Percentiles rank a stretch among this genome's conserved stretches.
phyloP scores from a whole-genome alignment of 164 flowering plant genomes.

The Platanus orientalis region DNA sequence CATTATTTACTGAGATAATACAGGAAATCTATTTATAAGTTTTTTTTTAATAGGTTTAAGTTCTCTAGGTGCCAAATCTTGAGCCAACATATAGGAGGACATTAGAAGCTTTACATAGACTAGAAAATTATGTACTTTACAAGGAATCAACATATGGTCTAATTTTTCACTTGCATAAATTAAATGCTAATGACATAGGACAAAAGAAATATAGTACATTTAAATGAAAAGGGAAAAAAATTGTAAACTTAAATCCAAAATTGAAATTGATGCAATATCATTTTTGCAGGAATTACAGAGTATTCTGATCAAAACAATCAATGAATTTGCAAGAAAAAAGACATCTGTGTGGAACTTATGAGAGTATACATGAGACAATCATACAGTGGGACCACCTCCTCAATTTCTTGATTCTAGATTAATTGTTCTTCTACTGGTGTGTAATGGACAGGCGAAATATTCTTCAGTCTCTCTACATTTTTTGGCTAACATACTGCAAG shows the following conservation, averaged over 20 bases:
- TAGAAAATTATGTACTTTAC: too few relatives aligned
- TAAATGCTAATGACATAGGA: too few relatives aligned
- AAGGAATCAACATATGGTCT: too few relatives aligned
- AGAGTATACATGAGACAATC: conserved; percentile 6
- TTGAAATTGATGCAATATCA: neutral
- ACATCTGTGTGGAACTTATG: neutral
- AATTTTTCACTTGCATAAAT: too few relatives aligned
- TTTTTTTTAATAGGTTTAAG: too few relatives aligned
- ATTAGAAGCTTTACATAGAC: too few relatives aligned
- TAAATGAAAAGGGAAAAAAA: neutral
- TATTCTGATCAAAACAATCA: conserved; percentile 3
- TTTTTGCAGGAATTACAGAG: neutral
- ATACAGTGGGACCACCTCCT: neutral
- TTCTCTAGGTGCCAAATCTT: too few relatives aligned
- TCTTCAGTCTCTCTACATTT: neutral
- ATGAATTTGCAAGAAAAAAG: conserved; percentile 1
- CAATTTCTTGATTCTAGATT: too few relatives aligned
- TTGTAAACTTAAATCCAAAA: neutral
- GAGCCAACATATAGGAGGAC: too few relatives aligned
- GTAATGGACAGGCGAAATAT: neutral
- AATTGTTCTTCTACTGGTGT: neutral
- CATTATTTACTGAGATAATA: too few relatives aligned
- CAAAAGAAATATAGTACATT: too few relatives aligned
- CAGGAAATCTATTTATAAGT: too few relatives aligned
- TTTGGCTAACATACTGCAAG: neutral